Conservation (phyloP, 2,329 filamentous ascomycete species). For the Furcasterigmium sp. region DNA sequence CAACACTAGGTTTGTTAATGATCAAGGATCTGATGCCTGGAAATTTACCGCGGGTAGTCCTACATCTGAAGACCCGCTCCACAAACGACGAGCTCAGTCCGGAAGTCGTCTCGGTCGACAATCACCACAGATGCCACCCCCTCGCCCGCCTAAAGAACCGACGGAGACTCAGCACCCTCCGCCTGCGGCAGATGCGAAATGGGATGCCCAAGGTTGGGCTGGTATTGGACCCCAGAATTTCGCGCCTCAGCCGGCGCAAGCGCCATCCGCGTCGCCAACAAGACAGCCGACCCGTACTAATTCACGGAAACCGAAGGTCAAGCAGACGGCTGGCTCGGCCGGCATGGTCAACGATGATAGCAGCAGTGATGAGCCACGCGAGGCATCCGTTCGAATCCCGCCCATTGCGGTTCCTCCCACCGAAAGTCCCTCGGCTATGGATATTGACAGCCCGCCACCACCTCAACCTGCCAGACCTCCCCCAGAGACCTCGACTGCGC, state of each 20-base stretch:
- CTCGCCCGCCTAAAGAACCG: constrained; percentile 1
- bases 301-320: constrained; percentile 56
- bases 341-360: constrained; percentile 41
- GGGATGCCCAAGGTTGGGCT: constrained; percentile 49
- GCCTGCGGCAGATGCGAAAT: constrained; percentile 22
- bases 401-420: constrained; percentile 5
- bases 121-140: constrained; percentile 22
- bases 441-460: constrained; percentile 49
- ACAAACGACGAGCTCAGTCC: constrained; percentile 32
- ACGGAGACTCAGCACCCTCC: neutral
- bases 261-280: constrained; percentile 37
- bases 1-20: constrained; percentile 53
- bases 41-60: constrained; percentile 46
- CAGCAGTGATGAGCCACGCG: constrained; percentile 34
- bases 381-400: constrained; percentile 3
- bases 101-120: constrained; percentile 33
- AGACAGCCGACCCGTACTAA: constrained; percentile 33
- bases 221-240: constrained; percentile 51
- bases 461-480: constrained; percentile 12
- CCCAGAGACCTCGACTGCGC: constrained; percentile 24
- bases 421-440: constrained; percentile 57
- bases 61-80: constrained; percentile 14
- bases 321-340: constrained; percentile 39
- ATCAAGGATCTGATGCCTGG: constrained; percentile 39
- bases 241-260: constrained; percentile 35